Evolutionary conservation across 768 basidiomycete species (phyloP), one percentile per base, ranked within the genome.

Genomic region (Leccinellum albellum): DNA sequence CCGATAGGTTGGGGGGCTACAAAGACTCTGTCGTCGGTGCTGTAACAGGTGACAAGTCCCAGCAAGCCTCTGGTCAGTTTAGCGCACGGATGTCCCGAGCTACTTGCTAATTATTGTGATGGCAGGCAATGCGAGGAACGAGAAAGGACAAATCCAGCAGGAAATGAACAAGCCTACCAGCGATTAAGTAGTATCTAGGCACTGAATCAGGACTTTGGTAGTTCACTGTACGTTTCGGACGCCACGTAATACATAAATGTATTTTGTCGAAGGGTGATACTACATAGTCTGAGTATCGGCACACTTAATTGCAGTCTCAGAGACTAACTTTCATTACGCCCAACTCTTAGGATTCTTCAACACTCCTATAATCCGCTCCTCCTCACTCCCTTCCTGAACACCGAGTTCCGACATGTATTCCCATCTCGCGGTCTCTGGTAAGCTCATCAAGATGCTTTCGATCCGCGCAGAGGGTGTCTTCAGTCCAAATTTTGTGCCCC

Each of bases 371-470:
- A 93, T 64, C 51, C 79, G 78, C 17, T 80, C 86, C 67, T 94
- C 93, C 56, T 83, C 82, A 10, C 84, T 85, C 0, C 80, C 84
- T 56, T 73, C 77, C 28, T 84, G 77, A 20, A 72, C 75, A 2
- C 88, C 91, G 61, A 94, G 70, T 7, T 90, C 87, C 4, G 82
- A 78, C 83, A 87, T 87, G 70, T 94, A 95, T 73, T 95, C 93
- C 92, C 92, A 95, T 60, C 90, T 79, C 24, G 89, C 90, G 5
- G 84, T 88, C 73, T 93, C 87, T 0, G 93, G 93, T 52, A 95
- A 73, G 70, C 87, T 91, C 91, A 94, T 94, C 37, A 94, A 70
- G 55, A 94, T 91, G 70, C 90, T 91, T 76, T 95, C 93, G 20
- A 94, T 87, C 61, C 93, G 77, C 10, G 91, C 89, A 21, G 90